Percentiles rank a stretch among this genome's conserved stretches.
Conservation (phyloP, 257 asterid species). For the Paulownia fortunei region DNA sequence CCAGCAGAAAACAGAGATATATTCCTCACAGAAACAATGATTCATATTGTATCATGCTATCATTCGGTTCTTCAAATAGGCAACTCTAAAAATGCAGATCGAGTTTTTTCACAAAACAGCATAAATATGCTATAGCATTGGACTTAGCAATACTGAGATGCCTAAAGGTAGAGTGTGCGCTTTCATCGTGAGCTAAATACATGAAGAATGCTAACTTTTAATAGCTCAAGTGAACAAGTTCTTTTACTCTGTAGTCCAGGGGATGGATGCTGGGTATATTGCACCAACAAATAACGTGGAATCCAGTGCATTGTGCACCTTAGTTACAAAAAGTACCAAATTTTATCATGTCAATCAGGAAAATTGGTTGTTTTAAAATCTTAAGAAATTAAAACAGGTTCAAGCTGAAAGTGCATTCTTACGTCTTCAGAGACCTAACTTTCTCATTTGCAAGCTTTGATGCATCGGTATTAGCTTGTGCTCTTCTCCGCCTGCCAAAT, state of each 20-base stretch:
- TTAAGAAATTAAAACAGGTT: background rate
- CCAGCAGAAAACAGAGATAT: background rate
- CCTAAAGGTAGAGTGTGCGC: background rate
- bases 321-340: background rate
- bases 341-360: background rate
- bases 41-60: background rate
- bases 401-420: conserved; percentile 15
- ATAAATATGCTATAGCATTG: background rate
- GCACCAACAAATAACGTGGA: too few relatives aligned
- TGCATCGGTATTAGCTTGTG: conserved; percentile 35
- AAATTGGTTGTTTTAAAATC: background rate
- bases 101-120: background rate
- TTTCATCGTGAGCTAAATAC: conserved; percentile 22
- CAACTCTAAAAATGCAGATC: background rate
- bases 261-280: too few relatives aligned
- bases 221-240: too few relatives aligned
- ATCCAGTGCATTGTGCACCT: background rate
- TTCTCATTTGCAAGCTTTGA: conserved; percentile 47
- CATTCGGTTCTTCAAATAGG: background rate
- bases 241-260: too few relatives aligned
- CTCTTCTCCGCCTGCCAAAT: conserved; percentile 60
- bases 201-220: too few relatives aligned
- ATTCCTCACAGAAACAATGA: background rate
- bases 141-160: too few relatives aligned
- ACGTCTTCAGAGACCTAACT: conserved; percentile 54